Evolutionary conservation across 495 filamentous ascomycete species (phyloP), one percentile per base, ranked within the genome.

Genomic region (Xylaria palmicola): DNA sequence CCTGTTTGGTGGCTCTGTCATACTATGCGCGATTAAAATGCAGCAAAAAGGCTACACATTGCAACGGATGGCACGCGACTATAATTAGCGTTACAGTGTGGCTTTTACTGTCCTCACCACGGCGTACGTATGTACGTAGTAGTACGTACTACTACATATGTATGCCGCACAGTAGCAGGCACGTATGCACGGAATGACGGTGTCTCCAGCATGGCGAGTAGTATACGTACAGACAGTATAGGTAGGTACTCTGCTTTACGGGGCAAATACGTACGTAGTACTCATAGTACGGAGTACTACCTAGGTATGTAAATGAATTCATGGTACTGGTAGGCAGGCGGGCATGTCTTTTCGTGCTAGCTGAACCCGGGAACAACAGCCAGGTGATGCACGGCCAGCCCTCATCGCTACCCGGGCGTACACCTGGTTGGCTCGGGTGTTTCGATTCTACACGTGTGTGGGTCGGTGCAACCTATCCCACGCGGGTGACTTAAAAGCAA

Each of bases 1-100:
- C n/a, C n/a, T n/a, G n/a, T n/a, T n/a, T n/a, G n/a, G n/a, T n/a
- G n/a, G n/a, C n/a, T n/a, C n/a, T n/a, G 13, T 57, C 10, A n/a
- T 44, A 44, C 17, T 60, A 60, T 60, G 57, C 47, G 57, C 57
- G 57, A 60, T 60, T 60, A 47, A 57, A 47, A 24, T 10, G 41
- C 43, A 48, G 41, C 39, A 24, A 32, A 56, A 24, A 37, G 43
- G 8, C 32, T 4, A 29, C 22, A 17, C 36, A 55, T 43, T 32
- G 26, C 29, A 44, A 32, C 32, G 48, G 48, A 34, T 51, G 48
- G 34, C 48, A 51, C 48, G 48, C 32, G 48, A 51, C 48, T 51
- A 51, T 51, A 32, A 32, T 51, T 51, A 51, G 48, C 13, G 48
- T 17, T 20, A 50, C 47, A 50, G 47, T 50, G 30, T 12, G 22